phyloP scores from a whole-genome alignment of 176 grass and related monocot species.

The Rhynchospora breviuscula region DNA sequence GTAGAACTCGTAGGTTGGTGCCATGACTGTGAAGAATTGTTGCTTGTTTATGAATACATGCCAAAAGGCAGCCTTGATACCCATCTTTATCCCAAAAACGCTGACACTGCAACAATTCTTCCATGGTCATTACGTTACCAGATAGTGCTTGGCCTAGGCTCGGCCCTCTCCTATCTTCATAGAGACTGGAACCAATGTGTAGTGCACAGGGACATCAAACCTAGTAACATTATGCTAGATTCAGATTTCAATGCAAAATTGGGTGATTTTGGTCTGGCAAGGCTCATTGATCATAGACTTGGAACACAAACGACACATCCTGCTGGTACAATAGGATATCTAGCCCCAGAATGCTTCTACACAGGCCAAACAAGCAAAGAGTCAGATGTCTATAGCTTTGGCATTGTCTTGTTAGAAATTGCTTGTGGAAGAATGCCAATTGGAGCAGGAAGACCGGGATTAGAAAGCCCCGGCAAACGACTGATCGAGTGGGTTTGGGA shows the following conservation, averaged over 20 bases:
- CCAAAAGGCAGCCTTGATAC: constrained; percentile 19
- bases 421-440: constrained; percentile 23
- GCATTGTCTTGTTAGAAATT: constrained; percentile 47
- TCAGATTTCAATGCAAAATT: constrained; percentile 25
- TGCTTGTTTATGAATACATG: constrained; percentile 28
- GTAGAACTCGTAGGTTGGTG: constrained; percentile 19
- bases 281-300: constrained; percentile 23
- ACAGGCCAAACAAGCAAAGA: constrained; percentile 33
- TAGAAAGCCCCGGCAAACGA: not conserved
- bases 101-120: not conserved
- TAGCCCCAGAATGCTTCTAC: constrained; percentile 21
- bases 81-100: constrained; percentile 13
- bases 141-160: constrained; percentile 20
- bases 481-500: constrained; percentile 39
- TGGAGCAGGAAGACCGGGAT: constrained; percentile 6
- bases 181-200: constrained; percentile 26
- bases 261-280: constrained; percentile 29
- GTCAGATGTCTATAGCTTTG: constrained; percentile 52
- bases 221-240: constrained; percentile 29
- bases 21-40: not conserved
- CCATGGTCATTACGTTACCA: not conserved
- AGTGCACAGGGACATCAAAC: constrained; percentile 19
- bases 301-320: constrained; percentile 16
- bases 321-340: constrained; percentile 23
- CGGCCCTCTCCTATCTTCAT: constrained; percentile 23